Evolutionary conservation across 345 rosid species (phyloP).

Genomic region (Aquilaria sinensis): DNA sequence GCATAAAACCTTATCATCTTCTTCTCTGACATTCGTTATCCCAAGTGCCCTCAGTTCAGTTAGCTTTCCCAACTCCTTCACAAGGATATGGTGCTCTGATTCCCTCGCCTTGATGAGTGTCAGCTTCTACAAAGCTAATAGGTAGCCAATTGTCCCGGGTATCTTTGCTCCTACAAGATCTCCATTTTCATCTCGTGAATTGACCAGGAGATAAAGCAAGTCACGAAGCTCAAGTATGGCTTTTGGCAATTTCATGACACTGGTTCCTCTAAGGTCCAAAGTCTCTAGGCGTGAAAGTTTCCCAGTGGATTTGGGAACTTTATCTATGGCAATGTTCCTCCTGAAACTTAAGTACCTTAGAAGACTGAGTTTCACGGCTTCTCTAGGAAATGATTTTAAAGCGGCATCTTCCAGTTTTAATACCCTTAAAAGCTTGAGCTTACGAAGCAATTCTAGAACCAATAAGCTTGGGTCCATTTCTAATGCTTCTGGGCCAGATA

Average conservation of each 20-base stretch:
- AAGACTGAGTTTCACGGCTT: slow-evolving; percentile 10
- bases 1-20: slow-evolving; percentile 30
- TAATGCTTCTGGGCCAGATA: no score
- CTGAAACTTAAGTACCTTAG: slow-evolving; percentile 24
- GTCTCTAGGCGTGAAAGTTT: no score
- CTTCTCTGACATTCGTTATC: slow-evolving; percentile 13
- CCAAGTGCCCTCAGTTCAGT: no score
- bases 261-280: no score
- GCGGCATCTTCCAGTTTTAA: slow-evolving; percentile 32
- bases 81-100: no score
- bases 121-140: slow-evolving; percentile 19
- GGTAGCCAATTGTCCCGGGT: slow-evolving; percentile 11
- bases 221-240: slow-evolving; percentile 12
- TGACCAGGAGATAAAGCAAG: slow-evolving; percentile 18
- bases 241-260: slow-evolving; percentile 1
- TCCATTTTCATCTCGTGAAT: slow-evolving; percentile 8
- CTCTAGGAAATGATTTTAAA: slow-evolving; percentile 25
- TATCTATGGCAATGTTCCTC: not conserved
- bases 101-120: not conserved
- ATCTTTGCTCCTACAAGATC: slow-evolving; percentile 13
- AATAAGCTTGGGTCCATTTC: no score
- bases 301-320: no score
- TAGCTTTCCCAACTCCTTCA: no score
- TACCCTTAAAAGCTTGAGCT: slow-evolving; percentile 27
- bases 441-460: not conserved